Conservation (phyloP, 208 protist genomes). For the Balamuthia mandrillaris region DNA sequence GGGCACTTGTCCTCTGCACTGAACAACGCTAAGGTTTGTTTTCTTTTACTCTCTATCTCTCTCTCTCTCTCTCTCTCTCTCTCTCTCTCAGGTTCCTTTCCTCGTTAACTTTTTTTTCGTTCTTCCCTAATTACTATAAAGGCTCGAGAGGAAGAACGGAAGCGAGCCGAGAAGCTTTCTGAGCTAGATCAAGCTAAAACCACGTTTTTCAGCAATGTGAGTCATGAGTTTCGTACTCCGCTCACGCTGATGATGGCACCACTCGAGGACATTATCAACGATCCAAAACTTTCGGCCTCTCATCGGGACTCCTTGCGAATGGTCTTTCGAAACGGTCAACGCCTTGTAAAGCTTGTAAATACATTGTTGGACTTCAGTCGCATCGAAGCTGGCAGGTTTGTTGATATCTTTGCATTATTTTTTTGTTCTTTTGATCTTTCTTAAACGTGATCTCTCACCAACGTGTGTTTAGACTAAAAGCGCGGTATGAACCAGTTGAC, state of each 20-base stretch:
- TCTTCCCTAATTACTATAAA: not conserved
- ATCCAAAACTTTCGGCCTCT: not conserved
- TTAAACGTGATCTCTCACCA: too few species aligned
- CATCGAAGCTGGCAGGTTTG: slow-evolving; percentile 48
- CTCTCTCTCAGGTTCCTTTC: too few species aligned
- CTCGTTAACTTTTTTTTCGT: not conserved
- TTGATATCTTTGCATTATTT: too few species aligned
- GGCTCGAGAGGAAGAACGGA: not conserved
- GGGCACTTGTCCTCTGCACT: not conserved
- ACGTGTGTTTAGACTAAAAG: too few species aligned
- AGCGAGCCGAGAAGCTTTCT: not conserved
- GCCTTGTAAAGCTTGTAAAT: slow-evolving; percentile 51
- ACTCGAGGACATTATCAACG: slow-evolving; percentile 28
- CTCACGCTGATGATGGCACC: slow-evolving; percentile 55
- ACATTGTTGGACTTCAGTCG: slow-evolving; percentile 51
- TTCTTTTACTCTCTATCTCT: too few species aligned
- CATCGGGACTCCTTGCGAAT: slow-evolving; percentile 40
- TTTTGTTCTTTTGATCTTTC: too few species aligned
- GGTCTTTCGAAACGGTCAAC: slow-evolving; percentile 33
- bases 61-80: too few species aligned
- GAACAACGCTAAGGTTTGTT: not conserved
- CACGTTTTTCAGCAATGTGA: slow-evolving; percentile 48
- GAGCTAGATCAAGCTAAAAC: slow-evolving; percentile 44
- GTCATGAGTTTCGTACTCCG: slow-evolving; percentile 59
- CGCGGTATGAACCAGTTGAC: slow-evolving; percentile 49